Conservation (phyloP, 73 alveolate genomes). For the Paramecium caudatum region DNA sequence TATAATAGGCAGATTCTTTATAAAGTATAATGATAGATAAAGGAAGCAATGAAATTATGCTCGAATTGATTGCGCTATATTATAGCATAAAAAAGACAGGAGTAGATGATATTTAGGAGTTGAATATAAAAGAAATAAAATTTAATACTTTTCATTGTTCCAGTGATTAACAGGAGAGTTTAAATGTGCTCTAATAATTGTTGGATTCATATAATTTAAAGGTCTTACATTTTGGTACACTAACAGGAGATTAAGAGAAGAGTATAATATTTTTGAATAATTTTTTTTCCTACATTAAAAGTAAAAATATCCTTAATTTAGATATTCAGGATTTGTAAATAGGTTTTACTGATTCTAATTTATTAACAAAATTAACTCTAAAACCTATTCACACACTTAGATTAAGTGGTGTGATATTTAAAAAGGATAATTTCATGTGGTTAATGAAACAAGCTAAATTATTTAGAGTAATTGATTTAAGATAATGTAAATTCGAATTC, state of each 20-base stretch:
- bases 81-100: not conserved
- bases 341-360: not conserved
- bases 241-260: not conserved
- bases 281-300: not conserved
- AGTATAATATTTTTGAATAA: not conserved
- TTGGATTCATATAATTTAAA: not conserved
- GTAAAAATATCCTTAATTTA: not conserved
- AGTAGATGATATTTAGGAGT: not conserved
- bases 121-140: not conserved
- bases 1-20: not conserved
- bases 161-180: not conserved
- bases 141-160: not conserved
- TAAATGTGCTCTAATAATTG: not conserved
- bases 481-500: not conserved
- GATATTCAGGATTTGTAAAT: not conserved
- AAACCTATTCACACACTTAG: not conserved
- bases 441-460: conserved; percentile 8
- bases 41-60: not conserved
- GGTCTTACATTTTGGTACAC: not conserved
- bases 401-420: not conserved
- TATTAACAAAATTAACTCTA: not conserved
- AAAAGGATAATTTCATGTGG: not conserved
- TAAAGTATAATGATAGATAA: not conserved
- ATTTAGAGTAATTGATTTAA: not conserved
- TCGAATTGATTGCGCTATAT: not conserved